Base-by-base conservation (phyloP, 2,329 filamentous ascomycete genomes). In the Stachybotrys echinatus region DNA sequence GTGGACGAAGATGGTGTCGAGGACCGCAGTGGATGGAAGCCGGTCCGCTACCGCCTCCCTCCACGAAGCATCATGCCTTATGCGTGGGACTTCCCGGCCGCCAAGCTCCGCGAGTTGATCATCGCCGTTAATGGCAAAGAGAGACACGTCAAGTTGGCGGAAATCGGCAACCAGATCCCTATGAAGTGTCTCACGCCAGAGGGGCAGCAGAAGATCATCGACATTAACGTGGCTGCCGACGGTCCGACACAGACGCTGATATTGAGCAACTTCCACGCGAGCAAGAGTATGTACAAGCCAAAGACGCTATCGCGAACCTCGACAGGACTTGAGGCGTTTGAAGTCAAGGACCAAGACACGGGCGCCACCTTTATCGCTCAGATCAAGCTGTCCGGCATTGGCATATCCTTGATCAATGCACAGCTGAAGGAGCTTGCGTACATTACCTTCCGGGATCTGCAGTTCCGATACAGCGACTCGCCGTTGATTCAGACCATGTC, bases 51-150 rank as follows among this genome's bases (percentile, higher is more conserved):
- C 70, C 87, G 92, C 27, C 76, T 99, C 23, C 95, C 95, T 2
- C 85, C 92, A 12, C 81, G 94, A 52, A 97, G 92, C 68, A 96
- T 99, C 68, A 99, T 99, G 94, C 94, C 95, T 1, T 99, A 99
- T 62, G 92, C 94, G 2, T 99, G 94, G 94, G 95, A 99, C 65
- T 99, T 96, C 70, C 95, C 94, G 1, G 92, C 94, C 1, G 92
- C 91, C n/a, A 96, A 95, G 71, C 87, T 89, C 71, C 95, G 94
- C 61, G 94, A 96, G 65, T 81, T 99, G 38, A 84, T 97, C 46
- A 83, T 99, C 63, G 58, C 66, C 23, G 55, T 65, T 1, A 64
- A 64, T 20, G 61, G 62, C 47, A 72, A 66, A 52, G 91, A 96
- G 64, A 80, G 94, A 23, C 90, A 96, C 62, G 87, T 99, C 65